phyloP scores from a whole-genome alignment of 768 basidiomycete genomes.

The Amanita rimosa region DNA sequence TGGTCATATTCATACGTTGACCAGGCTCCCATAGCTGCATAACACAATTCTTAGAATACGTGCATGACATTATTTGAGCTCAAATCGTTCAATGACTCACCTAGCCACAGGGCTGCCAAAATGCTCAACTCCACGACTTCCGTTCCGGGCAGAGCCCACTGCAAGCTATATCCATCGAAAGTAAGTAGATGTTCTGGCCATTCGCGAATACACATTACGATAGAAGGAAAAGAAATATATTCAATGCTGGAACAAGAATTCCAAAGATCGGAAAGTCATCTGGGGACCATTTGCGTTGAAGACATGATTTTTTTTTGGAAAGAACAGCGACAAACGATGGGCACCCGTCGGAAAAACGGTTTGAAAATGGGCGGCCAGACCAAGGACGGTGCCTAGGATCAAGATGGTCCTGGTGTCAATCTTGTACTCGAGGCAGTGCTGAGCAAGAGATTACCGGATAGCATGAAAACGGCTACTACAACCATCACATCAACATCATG shows the following conservation, averaged over 20 bases:
- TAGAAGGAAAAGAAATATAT: conserved; percentile 50
- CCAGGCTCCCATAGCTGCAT: conserved; percentile 65
- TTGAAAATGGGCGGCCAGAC: conserved; percentile 59
- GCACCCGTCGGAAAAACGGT: conserved; percentile 52
- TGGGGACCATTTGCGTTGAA: conserved; percentile 14
- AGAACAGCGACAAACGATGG: conserved; percentile 35
- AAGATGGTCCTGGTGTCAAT: background rate
- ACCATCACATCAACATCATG: background rate
- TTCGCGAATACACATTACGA: conserved; percentile 26
- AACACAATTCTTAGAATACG: conserved; percentile 3
- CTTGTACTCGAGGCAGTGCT: background rate
- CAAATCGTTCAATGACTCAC: conserved; percentile 33
- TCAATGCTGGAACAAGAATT: conserved; percentile 51
- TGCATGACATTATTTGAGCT: background rate
- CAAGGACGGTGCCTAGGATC: conserved; percentile 55
- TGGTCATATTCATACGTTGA: conserved; percentile 36
- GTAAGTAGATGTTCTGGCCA: conserved; percentile 1
- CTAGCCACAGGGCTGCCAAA: conserved; percentile 56
- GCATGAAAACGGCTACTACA: conserved; percentile 30
- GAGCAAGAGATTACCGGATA: conserved; percentile 25
- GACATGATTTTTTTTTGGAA: background rate
- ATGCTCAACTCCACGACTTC: conserved; percentile 47
- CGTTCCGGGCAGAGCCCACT: conserved; percentile 58
- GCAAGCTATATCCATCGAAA: conserved; percentile 31
- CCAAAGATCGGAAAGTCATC: conserved; percentile 66